phyloP scores from a whole-genome alignment of 768 basidiomycete genomes.

The Boletus patriciae region DNA sequence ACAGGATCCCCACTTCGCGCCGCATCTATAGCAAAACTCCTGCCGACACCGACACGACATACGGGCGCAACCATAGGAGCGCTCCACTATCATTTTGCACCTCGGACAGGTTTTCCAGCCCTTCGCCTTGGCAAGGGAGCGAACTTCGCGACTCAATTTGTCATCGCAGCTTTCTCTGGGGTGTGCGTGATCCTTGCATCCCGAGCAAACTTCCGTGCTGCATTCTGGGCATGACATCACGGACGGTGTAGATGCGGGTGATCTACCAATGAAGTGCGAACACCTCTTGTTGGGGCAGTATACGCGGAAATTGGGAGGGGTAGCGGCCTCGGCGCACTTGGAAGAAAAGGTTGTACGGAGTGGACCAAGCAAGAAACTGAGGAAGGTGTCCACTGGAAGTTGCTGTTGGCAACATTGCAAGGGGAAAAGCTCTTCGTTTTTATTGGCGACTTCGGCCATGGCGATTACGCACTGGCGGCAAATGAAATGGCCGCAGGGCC shows the following conservation, averaged over 20 bases:
- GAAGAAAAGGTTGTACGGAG: slow-evolving; percentile 36
- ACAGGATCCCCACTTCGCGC: slow-evolving; percentile 8
- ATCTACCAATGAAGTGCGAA: slow-evolving; percentile 49
- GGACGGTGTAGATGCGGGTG: slow-evolving; percentile 23
- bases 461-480: slow-evolving; percentile 44
- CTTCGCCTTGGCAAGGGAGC: slow-evolving; percentile 45
- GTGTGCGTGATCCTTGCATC: slow-evolving; percentile 51
- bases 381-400: slow-evolving; percentile 33
- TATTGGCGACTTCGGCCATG: slow-evolving; percentile 43
- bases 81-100: slow-evolving; percentile 56
- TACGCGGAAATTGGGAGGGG: slow-evolving; percentile 43
- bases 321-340: slow-evolving; percentile 50
- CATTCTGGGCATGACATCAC: slow-evolving; percentile 44
- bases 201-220: slow-evolving; percentile 40
- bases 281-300: slow-evolving; percentile 51
- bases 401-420: slow-evolving; percentile 48
- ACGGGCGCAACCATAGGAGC: slow-evolving; percentile 52
- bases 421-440: slow-evolving; percentile 52
- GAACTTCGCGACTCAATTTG: slow-evolving; percentile 43
- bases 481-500: slow-evolving; percentile 48
- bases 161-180: slow-evolving; percentile 39
- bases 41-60: slow-evolving; percentile 54
- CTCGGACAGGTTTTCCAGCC: slow-evolving; percentile 64
- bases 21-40: slow-evolving; percentile 27
- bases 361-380: slow-evolving; percentile 32